Percentiles rank a stretch among this genome's conserved stretches.
Conservation (phyloP, 805 yeast genomes). For the Ogataea neopini region DNA sequence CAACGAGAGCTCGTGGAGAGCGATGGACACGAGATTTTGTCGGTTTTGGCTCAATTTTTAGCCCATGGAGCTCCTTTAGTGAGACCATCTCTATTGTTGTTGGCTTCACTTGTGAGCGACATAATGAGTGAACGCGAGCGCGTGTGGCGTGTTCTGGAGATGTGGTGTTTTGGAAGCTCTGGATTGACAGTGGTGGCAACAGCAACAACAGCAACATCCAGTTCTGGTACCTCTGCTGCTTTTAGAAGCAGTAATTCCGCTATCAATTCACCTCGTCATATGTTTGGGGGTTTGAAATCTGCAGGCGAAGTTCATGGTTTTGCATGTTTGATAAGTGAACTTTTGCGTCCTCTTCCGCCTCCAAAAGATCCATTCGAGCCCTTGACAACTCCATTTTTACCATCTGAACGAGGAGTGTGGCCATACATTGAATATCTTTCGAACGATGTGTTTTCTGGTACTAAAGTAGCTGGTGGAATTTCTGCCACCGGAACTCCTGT, state of each 20-base stretch:
- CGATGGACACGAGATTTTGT: conserved; percentile 34
- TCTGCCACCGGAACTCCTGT: conserved; percentile 9
- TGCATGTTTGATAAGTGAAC: conserved; percentile 47
- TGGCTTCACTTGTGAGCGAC: conserved; percentile 57
- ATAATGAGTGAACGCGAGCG: conserved; percentile 42
- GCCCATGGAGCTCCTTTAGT: conserved; percentile 29
- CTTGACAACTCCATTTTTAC: conserved; percentile 53
- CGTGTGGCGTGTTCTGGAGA: conserved; percentile 71
- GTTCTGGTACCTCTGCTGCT: background rate
- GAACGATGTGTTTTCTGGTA: conserved; percentile 61
- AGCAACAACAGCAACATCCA: background rate
- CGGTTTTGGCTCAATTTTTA: conserved; percentile 30
- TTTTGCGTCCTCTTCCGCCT: conserved; percentile 33
- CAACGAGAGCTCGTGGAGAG: conserved; percentile 34
- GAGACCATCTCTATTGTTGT: conserved; percentile 57
- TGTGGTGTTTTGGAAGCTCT: conserved; percentile 53
- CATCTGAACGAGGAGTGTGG: conserved; percentile 54
- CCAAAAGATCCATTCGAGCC: conserved; percentile 40
- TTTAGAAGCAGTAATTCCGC: background rate
- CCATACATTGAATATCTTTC: conserved; percentile 77
- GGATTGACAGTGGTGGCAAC: background rate
- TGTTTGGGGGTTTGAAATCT: background rate
- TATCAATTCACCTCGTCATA: background rate
- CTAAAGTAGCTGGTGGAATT: conserved; percentile 37
- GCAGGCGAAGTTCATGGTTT: conserved; percentile 60